phyloP scores from a whole-genome alignment of 805 yeast genomes.

The Saccharomyces eubayanus region DNA sequence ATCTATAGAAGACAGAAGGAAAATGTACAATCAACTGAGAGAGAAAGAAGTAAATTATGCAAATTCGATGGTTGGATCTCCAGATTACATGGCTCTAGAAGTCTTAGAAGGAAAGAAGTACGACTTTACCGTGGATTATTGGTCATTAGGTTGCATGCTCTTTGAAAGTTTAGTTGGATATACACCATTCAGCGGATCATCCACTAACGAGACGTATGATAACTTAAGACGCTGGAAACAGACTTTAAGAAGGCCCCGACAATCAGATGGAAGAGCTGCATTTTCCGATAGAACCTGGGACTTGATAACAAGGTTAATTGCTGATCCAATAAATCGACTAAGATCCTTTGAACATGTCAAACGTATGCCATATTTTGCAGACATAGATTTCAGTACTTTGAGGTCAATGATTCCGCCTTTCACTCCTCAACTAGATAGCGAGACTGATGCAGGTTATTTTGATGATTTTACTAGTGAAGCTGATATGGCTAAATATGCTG shows the following conservation, averaged over 20 bases:
- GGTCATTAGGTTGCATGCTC: constrained; percentile 97
- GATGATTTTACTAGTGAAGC: constrained; percentile 95
- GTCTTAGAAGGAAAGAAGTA: constrained; percentile 89
- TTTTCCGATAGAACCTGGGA: constrained; percentile 97
- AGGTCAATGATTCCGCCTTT: constrained; percentile 81
- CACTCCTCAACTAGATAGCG: constrained; percentile 92
- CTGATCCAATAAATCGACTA: constrained; percentile 67
- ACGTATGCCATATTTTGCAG: constrained; percentile 72
- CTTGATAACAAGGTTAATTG: constrained; percentile 66
- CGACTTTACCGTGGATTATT: constrained; percentile 94
- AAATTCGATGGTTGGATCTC: constrained; percentile 93
- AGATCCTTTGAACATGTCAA: constrained; percentile 75
- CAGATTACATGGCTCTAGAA: constrained; percentile 98
- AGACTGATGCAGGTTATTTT: constrained; percentile 96
- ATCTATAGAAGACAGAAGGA: constrained; percentile 79
- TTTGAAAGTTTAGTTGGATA: constrained; percentile 94
- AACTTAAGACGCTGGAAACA: constrained; percentile 90
- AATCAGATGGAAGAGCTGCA: constrained; percentile 83
- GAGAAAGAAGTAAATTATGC: constrained; percentile 77
- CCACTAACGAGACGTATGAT: constrained; percentile 89
- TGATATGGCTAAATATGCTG: constrained; percentile 96
- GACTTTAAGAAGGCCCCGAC: constrained; percentile 79
- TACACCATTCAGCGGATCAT: constrained; percentile 93
- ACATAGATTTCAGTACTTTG: constrained; percentile 67
- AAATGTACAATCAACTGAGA: constrained; percentile 70